phyloP scores from a whole-genome alignment of 2,329 filamentous ascomycete species.

The Verticillium isaacii region DNA sequence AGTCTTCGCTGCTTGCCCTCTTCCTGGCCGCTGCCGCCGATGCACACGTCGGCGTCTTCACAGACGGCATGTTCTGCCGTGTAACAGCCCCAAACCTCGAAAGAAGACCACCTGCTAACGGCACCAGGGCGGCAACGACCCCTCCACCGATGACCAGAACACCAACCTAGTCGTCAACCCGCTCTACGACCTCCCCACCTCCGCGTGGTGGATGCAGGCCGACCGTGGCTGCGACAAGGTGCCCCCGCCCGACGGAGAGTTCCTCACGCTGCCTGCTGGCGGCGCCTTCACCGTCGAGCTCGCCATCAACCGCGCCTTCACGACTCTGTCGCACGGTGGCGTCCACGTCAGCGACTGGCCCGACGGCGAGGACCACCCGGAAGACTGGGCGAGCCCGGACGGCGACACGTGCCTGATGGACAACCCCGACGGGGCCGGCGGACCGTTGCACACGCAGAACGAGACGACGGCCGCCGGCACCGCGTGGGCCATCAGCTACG shows the following conservation, averaged over 20 bases:
- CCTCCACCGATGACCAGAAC: conserved; percentile 31
- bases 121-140: conserved; percentile 19
- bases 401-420: conserved; percentile 18
- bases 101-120: conserved; percentile 5
- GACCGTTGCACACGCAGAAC: conserved; percentile 41
- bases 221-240: too few relatives aligned
- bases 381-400: conserved; percentile 36
- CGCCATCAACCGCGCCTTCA: conserved; percentile 43
- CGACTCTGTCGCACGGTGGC: conserved; percentile 39
- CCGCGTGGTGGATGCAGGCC: too few relatives aligned
- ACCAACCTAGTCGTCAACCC: conserved; percentile 29
- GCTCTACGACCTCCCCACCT: too few relatives aligned
- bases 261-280: conserved; percentile 41
- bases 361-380: conserved; percentile 38
- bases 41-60: conserved; percentile 14
- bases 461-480: conserved; percentile 37
- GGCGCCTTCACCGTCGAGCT: conserved; percentile 43
- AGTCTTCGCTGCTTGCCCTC: not conserved
- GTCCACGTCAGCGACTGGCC: conserved; percentile 35
- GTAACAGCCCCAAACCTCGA: not conserved
- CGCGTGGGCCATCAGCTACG: conserved; percentile 46
- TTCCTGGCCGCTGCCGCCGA: not conserved
- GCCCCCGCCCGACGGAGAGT: too few relatives aligned
- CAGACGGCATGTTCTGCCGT: conserved; percentile 17
- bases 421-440: conserved; percentile 30